Evolutionary conservation across 192 early-diverging fungal genomes (phyloP).

Genomic region (Coemansia sp.): DNA sequence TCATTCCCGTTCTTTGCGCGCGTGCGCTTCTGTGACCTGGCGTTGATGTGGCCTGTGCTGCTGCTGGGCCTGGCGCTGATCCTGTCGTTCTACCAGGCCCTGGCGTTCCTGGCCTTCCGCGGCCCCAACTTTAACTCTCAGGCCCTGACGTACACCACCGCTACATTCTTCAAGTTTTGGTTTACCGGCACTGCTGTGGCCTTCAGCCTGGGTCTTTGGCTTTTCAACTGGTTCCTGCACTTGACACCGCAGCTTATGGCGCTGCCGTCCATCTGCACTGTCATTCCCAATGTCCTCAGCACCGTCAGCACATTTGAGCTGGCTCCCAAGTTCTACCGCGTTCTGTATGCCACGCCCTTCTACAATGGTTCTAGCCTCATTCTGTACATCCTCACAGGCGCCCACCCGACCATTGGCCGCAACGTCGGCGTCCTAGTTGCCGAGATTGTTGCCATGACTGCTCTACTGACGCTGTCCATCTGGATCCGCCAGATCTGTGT

Average conservation of each 20-base stretch:
- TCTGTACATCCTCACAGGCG: conserved; percentile 49
- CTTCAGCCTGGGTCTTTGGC: conserved; percentile 25
- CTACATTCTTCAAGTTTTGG: conserved; percentile 49
- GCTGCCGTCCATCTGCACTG: conserved; percentile 38
- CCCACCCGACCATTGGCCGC: conserved; percentile 41
- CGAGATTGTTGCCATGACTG: conserved; percentile 39
- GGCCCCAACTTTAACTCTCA: conserved; percentile 33
- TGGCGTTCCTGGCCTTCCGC: conserved; percentile 39
- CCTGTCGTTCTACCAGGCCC: conserved; percentile 31
- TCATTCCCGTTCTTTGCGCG: conserved; percentile 30
- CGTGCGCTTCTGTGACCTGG: conserved; percentile 38
- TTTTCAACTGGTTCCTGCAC: conserved; percentile 40
- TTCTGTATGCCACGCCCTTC: conserved; percentile 56
- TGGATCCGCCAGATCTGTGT: conserved; percentile 35
- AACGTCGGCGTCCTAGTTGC: conserved; percentile 53
- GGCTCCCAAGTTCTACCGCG: conserved; percentile 54
- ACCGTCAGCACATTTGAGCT: conserved; percentile 52
- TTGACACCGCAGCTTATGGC: conserved; percentile 33
- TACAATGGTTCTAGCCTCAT: conserved; percentile 52
- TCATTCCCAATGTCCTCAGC: conserved; percentile 50
- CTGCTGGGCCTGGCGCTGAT: conserved; percentile 28
- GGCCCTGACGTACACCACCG: conserved; percentile 32
- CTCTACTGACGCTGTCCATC: conserved; percentile 40
- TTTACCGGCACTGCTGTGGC: conserved; percentile 31
- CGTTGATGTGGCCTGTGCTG: conserved; percentile 35